Base-by-base conservation (phyloP, 208 protist species). In the Endotrypanum monterogeii region DNA sequence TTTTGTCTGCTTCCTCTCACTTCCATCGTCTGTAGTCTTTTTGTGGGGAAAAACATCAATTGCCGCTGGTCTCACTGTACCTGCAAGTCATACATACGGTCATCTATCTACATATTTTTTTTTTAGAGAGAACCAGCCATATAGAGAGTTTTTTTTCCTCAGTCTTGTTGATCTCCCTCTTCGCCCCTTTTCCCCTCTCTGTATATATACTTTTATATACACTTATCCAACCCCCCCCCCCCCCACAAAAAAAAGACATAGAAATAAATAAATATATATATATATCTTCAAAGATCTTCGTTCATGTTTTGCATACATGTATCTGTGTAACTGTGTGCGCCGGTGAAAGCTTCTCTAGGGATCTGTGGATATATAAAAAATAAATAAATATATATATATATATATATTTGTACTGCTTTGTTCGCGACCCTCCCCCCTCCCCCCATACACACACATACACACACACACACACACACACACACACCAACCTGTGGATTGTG, bases 381-480 rank as follows among this genome's bases (percentile, higher is more conserved):
- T n/a, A n/a, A n/a, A n/a, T n/a, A n/a, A n/a, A n/a, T n/a, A n/a
- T n/a, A n/a, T 35, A 8, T 32, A 32, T 39, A 11, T 62, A 11
- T 62, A 14, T 20, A 44, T n/a, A 16, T 12, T 46, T 44, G 58
- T 20, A 3, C 55, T 48, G 12, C 8, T 1, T 11, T 48, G 44
- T 48, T 14, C 44, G 12, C 54, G 2, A n/a, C 23, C 6, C 0
- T 25, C n/a, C 55, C 55, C 30, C 7, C 25, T 62, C n/a, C 32
- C n/a, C 57, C 57, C 56, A 37, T 30, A 61, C 56, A 39, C 56
- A 0, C 56, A 41, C 56, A 0, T 30, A 23, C 56, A 6, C 56
- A 61, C 72, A 69, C 58, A 81, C 72, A 60, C 60, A 81, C 54
- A 55, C 25, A 55, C 41, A 66, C 28, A 51, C 23, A 56, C 7